A percentile compares a stretch with the other conserved stretches of the same genome.
Conservation (phyloP, 1,284 basidiomycete species). For the Trametes hirsuta region DNA sequence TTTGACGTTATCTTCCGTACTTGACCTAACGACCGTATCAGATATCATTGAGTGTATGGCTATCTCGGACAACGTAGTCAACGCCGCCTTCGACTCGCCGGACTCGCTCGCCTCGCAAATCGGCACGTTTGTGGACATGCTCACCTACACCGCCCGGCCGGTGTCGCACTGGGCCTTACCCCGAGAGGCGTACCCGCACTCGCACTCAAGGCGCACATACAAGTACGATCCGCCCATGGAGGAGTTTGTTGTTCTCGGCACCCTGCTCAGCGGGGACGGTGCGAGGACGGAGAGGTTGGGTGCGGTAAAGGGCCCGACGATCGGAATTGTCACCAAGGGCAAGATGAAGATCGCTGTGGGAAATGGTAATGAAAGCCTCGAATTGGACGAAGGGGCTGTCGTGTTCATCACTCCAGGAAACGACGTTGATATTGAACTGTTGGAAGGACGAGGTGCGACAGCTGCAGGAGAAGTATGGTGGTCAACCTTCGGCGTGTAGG, state of each 20-base stretch:
- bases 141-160: conserved; percentile 83
- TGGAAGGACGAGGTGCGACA: conserved; percentile 33
- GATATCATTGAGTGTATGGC: conserved; percentile 99
- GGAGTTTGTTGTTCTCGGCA: conserved; percentile 89
- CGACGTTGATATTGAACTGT: conserved; percentile 51
- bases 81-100: conserved; percentile 88
- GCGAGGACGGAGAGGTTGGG: conserved; percentile 51
- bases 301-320: conserved; percentile 78
- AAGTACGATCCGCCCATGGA: conserved; percentile 92
- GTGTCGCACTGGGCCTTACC: conserved; percentile 71
- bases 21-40: conserved; percentile 34
- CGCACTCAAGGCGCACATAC: no score
- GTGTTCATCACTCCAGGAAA: conserved; percentile 79
- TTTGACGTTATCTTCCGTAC: neutral
- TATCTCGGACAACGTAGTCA: conserved; percentile 96
- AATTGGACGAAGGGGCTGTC: conserved; percentile 72
- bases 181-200: conserved; percentile 51
- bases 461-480: conserved; percentile 40
- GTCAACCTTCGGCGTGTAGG: conserved; percentile 20
- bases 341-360: conserved; percentile 43
- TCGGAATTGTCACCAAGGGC: conserved; percentile 78
- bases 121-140: conserved; percentile 80
- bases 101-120: conserved; percentile 81
- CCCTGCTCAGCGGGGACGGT: conserved; percentile 49
- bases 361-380: conserved; percentile 38